Percentiles rank a stretch among this genome's conserved stretches.
Evolutionary conservation across 441 rosid species (phyloP).

Genomic region (Euphorbia celastroides): DNA sequence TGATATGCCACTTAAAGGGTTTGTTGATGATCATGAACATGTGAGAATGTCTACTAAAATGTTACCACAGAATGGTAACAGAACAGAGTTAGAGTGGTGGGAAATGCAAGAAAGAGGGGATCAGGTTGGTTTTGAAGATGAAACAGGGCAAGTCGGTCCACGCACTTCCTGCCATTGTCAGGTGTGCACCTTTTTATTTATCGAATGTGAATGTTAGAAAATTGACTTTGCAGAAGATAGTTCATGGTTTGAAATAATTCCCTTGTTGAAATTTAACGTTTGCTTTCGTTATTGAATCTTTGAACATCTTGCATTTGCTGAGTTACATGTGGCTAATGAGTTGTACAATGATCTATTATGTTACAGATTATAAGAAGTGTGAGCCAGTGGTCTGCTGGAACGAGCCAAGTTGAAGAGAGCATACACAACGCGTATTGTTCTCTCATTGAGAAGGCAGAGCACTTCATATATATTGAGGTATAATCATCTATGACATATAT

Average conservation of each 20-base stretch:
- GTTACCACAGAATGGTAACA: conserved; percentile 29
- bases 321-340: neutral
- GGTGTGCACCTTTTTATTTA: conserved; percentile 33
- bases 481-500: conserved; percentile 4
- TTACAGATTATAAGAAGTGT: conserved; percentile 94
- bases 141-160: conserved; percentile 87
- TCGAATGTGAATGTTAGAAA: neutral
- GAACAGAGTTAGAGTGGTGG: conserved; percentile 80
- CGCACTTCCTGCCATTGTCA: conserved; percentile 87
- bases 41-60: conserved; percentile 29
- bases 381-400: conserved; percentile 99
- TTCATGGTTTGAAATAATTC: conserved; percentile 2
- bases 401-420: conserved; percentile 94
- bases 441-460: conserved; percentile 91
- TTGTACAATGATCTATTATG: conserved; percentile 1
- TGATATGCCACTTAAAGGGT: conserved; percentile 81
- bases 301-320: neutral
- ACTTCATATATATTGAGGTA: conserved; percentile 96
- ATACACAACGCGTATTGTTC: conserved; percentile 83
- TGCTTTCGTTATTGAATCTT: neutral
- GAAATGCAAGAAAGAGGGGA: conserved; percentile 76
- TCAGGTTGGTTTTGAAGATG: conserved; percentile 56
- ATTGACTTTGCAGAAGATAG: neutral
- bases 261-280: neutral
- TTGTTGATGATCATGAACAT: conserved; percentile 72